phyloP scores from a whole-genome alignment of 2,329 filamentous ascomycete genomes.

The Coleophoma crateriformis region DNA sequence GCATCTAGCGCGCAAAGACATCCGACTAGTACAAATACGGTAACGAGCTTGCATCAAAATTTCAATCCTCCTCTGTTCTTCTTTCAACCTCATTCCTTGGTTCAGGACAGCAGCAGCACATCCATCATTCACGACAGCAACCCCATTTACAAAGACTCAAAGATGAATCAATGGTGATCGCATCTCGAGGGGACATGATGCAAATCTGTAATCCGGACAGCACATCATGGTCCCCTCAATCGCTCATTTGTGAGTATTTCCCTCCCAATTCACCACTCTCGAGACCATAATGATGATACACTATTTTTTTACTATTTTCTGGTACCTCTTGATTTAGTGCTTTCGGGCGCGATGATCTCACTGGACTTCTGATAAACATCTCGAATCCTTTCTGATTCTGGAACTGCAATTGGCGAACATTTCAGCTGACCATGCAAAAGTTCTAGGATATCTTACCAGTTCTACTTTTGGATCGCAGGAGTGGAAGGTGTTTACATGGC shows the following conservation, averaged over 20 bases:
- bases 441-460: not conserved
- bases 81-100: too few species aligned
- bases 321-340: conserved; percentile 97
- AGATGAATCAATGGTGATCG: not conserved
- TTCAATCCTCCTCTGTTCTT: too few species aligned
- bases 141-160: too few species aligned
- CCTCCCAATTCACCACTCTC: conserved; percentile 1
- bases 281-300: conserved; percentile 62
- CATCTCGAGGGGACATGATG: not conserved
- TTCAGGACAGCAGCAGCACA: too few species aligned
- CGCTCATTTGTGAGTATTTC: not conserved
- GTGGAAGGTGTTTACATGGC: too few species aligned
- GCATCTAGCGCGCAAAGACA: too few species aligned
- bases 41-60: too few species aligned
- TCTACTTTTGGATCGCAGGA: too few species aligned
- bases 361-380: conserved; percentile 69
- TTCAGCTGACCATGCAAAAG: not conserved
- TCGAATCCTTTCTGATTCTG: conserved; percentile 1
- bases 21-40: too few species aligned
- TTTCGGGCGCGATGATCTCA: conserved; percentile 69
- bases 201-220: not conserved
- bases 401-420: not conserved
- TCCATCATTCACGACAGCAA: too few species aligned
- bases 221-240: too few species aligned
- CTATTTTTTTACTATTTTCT: conserved; percentile 66